These are phyloP conservation scores for Leccinum boreale DNA, from an alignment of 768 basidiomycete genomes.

Conservation along the genomic window DNA sequence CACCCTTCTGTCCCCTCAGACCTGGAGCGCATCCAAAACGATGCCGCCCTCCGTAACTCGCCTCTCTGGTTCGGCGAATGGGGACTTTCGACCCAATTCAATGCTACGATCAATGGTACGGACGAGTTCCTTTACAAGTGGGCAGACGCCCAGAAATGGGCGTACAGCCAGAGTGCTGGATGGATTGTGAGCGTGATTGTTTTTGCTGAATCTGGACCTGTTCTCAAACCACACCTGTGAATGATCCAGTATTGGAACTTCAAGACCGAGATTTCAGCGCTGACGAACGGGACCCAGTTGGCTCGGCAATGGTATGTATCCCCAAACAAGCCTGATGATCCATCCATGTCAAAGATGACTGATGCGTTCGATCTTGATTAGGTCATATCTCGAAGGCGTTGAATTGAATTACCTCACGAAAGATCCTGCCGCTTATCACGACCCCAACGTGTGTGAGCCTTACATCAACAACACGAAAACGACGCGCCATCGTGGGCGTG, in stretches of 20 bases:
- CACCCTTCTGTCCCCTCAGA: conserved; percentile 38
- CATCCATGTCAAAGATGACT: not conserved
- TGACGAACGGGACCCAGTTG: not conserved
- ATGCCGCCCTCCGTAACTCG: conserved; percentile 41
- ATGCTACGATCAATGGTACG: conserved; percentile 55
- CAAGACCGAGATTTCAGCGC: not conserved
- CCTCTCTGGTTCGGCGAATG: conserved; percentile 61
- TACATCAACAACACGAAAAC: conserved; percentile 33
- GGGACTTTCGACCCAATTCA: conserved; percentile 62
- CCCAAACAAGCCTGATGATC: not conserved
- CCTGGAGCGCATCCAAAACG: conserved; percentile 50
- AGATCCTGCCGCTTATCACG: conserved; percentile 53
- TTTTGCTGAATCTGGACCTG: not conserved
- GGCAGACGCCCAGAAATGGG: conserved; percentile 74
- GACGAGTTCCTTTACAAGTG: conserved; percentile 60
- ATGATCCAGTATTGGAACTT: not conserved
- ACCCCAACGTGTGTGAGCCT: conserved; percentile 62
- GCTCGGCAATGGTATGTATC: not conserved
- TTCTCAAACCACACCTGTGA: not conserved
- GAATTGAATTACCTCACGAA: conserved; percentile 56
- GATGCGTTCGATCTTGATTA: conserved; percentile 21
- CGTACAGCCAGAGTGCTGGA: conserved; percentile 56
- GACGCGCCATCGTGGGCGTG: not conserved
- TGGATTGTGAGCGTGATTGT: conserved; percentile 54
- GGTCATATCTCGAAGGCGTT: conserved; percentile 70